Base-by-base conservation (phyloP, 495 filamentous ascomycete genomes). In the Ramalina intermedia region DNA sequence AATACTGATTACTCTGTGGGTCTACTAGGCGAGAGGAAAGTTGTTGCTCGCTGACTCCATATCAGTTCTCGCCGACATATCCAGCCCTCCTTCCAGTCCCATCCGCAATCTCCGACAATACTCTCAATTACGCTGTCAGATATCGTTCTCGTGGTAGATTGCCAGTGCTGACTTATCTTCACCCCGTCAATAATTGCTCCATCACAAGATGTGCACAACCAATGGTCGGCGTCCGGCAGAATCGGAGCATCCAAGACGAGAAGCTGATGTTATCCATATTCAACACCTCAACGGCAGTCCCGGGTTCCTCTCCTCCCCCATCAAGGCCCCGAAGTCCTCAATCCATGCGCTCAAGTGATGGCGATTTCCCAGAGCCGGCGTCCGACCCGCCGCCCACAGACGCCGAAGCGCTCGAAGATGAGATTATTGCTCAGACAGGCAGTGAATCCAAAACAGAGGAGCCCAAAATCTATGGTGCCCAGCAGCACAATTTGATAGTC, bases 121-220 rank as follows among this genome's bases (percentile, higher is more conserved):
- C 87, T 40, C 76, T 99, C 47, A 94, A 94, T 52, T 95, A 99
- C 60, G 93, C 90, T 11, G 84, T 84, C 51, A 71, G 74, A 50
- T 96, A 90, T 66, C 82, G 91, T 33, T 96, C 91, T 0, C 75
- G 87, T 43, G 78, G 79, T 41, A 78, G 91, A 49, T 85, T 99
- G 65, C 91, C 91, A 16, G 83, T 80, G 8, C 69, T 96, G 35
- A 84, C 85, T 27, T 99, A 99, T 61, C 75, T 95, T 11, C 91
- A 99, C 63, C 87, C 91, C 2, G 73, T 96, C 50, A 99, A 96
- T 64, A 94, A 93, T 61, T 96, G 91, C 62, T 88, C 88, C 23
- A 96, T 99, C 53, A 95, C 90, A 3, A 73, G 91, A 53, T 93
- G 89, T 60, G 91, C 93, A 3, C 91, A 99, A 64, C 91, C 91